Percentiles rank a stretch among this genome's conserved stretches.
These are phyloP conservation scores for Xylariaceae sp. DNA, from an alignment of 2,329 filamentous ascomycete species.

Conservation along the genomic window DNA sequence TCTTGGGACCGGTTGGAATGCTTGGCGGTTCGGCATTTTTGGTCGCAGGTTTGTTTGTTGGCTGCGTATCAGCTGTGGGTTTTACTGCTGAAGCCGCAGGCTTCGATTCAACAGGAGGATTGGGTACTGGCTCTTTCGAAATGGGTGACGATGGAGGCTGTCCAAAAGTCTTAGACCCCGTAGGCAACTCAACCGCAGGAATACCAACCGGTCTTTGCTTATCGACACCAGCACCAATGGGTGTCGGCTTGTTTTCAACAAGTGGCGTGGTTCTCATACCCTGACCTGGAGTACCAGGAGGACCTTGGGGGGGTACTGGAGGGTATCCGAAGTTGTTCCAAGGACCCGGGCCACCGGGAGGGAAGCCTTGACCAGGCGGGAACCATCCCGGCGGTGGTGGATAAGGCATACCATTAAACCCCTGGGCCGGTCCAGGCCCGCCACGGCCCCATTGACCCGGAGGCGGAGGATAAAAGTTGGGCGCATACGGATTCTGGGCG, in stretches of 20 bases:
- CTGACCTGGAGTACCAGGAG: conserved; percentile 35
- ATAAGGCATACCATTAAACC: conserved; percentile 72
- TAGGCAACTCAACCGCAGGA: conserved; percentile 44
- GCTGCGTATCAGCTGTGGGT: conserved; percentile 51
- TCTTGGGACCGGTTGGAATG: conserved; percentile 46
- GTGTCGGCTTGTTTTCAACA: conserved; percentile 44
- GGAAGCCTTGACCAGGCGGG: conserved; percentile 71
- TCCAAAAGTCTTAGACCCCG: conserved; percentile 51
- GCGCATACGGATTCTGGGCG: conserved; percentile 42
- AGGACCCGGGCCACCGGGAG: conserved; percentile 58
- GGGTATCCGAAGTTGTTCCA: conserved; percentile 60
- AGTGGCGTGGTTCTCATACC: conserved; percentile 35
- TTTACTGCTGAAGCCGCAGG: conserved; percentile 53
- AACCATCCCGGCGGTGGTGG: conserved; percentile 76
- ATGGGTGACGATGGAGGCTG: conserved; percentile 45
- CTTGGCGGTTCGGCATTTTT: conserved; percentile 37
- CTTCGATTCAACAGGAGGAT: conserved; percentile 65
- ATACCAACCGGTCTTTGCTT: conserved; percentile 44
- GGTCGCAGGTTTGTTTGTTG: conserved; percentile 36
- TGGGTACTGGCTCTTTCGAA: conserved; percentile 47
- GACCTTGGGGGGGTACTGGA: conserved; percentile 49
- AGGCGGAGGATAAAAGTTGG: conserved; percentile 50
- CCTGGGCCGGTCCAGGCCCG: conserved; percentile 53
- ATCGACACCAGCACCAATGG: conserved; percentile 50
- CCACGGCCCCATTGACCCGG: conserved; percentile 52